Evolutionary conservation across 148 eudicot genomes (phyloP).

Genomic region (Fallopia convolvulus): DNA sequence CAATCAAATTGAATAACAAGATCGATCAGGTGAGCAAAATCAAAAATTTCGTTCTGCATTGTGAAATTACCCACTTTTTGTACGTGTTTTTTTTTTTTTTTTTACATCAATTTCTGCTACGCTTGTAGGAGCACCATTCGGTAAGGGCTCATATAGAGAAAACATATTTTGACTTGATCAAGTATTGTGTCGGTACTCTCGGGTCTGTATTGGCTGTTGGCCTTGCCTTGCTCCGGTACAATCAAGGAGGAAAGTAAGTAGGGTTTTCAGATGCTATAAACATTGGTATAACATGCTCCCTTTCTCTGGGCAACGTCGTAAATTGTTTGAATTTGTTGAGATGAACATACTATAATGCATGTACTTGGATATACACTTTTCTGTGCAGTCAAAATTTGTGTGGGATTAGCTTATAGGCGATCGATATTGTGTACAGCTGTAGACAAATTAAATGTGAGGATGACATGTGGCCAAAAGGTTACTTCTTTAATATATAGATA

Average conservation of each 20-base stretch:
- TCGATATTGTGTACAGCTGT: no score
- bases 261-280: not conserved
- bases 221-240: slow-evolving; percentile 42
- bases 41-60: not conserved
- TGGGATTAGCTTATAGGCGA: no score
- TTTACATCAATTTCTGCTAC: not conserved
- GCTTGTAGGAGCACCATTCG: slow-evolving; percentile 45
- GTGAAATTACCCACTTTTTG: not conserved
- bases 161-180: slow-evolving; percentile 60
- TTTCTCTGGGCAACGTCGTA: not conserved
- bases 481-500: no score
- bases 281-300: slow-evolving; percentile 1
- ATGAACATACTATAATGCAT: not conserved
- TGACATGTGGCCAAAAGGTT: no score
- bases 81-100: not conserved
- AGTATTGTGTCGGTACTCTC: slow-evolving; percentile 63
- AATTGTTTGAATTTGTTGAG: not conserved
- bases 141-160: slow-evolving; percentile 54
- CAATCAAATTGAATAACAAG: slow-evolving; percentile 54
- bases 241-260: not conserved
- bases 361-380: not conserved
- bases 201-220: slow-evolving; percentile 60
- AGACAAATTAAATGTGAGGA: no score
- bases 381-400: not conserved
- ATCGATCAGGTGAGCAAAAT: slow-evolving; percentile 42